Conservation (phyloP, 352 stramenopile species). For the Pythium chondricola region DNA sequence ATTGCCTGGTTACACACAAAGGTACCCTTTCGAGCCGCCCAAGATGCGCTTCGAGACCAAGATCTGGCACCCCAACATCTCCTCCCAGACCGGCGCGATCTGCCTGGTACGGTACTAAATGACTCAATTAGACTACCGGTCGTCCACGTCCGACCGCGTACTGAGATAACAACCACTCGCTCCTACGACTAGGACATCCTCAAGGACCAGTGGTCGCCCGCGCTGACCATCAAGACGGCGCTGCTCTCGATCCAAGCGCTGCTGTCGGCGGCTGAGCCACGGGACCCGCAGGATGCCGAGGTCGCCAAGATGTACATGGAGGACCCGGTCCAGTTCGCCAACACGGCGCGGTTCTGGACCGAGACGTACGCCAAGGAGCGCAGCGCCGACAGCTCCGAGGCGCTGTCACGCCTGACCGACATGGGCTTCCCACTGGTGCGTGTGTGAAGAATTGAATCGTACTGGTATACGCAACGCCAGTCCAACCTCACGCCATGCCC, state of each 20-base stretch:
- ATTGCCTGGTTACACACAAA: too few relatives aligned
- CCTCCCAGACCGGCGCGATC: constrained; percentile 95
- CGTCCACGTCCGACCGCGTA: too few relatives aligned
- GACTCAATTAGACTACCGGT: background rate
- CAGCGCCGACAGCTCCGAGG: constrained; percentile 39
- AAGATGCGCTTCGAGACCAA: constrained; percentile 93
- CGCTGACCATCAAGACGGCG: constrained; percentile 96
- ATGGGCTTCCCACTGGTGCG: constrained; percentile 82
- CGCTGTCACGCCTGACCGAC: constrained; percentile 68
- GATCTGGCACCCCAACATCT: constrained; percentile 98
- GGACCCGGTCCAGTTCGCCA: constrained; percentile 89
- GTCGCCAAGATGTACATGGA: constrained; percentile 96
- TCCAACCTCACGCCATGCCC: too few relatives aligned
- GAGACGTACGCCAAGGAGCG: constrained; percentile 91
- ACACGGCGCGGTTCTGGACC: constrained; percentile 95
- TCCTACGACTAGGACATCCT: constrained; percentile 97
- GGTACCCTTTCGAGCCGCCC: constrained; percentile 94
- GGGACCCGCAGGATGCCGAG: constrained; percentile 91
- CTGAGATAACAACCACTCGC: too few relatives aligned
- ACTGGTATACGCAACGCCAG: too few relatives aligned
- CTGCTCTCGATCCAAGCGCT: constrained; percentile 94
- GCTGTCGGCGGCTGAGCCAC: constrained; percentile 91
- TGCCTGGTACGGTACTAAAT: constrained; percentile 67
- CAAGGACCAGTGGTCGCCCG: constrained; percentile 96
- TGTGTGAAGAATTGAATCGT: too few relatives aligned